Evolutionary conservation across 805 yeast species (phyloP).

Genomic region (Ogataea chonburiensis): DNA sequence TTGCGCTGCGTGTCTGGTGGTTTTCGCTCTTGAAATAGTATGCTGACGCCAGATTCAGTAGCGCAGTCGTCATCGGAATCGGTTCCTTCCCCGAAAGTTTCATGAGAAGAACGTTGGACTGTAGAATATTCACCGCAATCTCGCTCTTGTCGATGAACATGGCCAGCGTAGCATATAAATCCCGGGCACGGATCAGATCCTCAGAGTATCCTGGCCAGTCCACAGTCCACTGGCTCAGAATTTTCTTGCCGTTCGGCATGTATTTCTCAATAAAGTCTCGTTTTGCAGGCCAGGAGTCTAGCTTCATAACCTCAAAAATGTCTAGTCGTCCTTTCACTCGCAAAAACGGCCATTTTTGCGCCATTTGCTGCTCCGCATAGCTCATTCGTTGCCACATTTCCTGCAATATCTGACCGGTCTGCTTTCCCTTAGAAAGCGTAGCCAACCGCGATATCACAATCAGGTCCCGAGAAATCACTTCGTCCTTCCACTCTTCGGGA

Average conservation of each 20-base stretch:
- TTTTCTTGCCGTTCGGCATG: constrained; percentile 20
- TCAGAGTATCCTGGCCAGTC: constrained; percentile 73
- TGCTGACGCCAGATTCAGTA: constrained; percentile 31
- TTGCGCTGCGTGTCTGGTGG: constrained; percentile 12
- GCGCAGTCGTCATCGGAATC: constrained; percentile 21
- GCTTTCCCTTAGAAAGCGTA: constrained; percentile 18
- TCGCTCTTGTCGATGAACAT: constrained; percentile 42
- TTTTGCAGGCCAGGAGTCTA: constrained; percentile 15
- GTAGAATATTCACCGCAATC: constrained; percentile 24
- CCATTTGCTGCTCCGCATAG: constrained; percentile 27
- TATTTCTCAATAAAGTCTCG: constrained; percentile 24
- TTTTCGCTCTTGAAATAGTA: constrained; percentile 25
- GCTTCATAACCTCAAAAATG: constrained; percentile 23
- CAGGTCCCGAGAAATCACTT: constrained; percentile 31
- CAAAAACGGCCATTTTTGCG: constrained; percentile 21
- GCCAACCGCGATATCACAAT: constrained; percentile 29
- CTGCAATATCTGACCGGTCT: constrained; percentile 12
- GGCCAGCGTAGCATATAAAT: constrained; percentile 68
- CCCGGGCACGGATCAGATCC: constrained; percentile 77
- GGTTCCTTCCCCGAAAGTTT: constrained; percentile 21
- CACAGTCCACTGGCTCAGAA: constrained; percentile 33
- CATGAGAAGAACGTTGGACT: constrained; percentile 31
- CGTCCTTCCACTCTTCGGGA: constrained; percentile 24
- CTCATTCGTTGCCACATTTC: constrained; percentile 30
- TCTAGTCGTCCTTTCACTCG: constrained; percentile 9